phyloP scores from a whole-genome alignment of 2,329 filamentous ascomycete genomes.

The Penicillium vulpinum region DNA sequence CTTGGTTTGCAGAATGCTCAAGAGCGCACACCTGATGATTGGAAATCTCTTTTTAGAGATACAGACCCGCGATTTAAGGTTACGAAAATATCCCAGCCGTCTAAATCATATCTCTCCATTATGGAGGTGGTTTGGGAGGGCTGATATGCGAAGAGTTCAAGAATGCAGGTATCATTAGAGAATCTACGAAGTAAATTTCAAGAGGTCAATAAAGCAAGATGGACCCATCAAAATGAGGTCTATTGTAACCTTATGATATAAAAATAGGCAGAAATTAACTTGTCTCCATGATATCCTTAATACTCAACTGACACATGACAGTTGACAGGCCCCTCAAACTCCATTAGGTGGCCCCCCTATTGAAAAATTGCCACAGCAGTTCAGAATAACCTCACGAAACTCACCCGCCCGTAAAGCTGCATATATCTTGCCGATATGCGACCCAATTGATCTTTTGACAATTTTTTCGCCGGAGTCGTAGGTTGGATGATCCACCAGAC shows the following conservation, averaged over 20 bases:
- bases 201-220: neutral
- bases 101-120: constrained; percentile 4
- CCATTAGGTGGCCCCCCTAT: neutral
- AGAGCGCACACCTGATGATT: constrained; percentile 1
- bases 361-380: neutral
- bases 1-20: constrained; percentile 2
- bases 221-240: neutral
- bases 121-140: constrained; percentile 2
- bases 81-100: neutral
- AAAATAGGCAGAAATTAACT: neutral
- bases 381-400: constrained; percentile 1
- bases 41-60: neutral
- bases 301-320: neutral
- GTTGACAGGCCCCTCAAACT: neutral
- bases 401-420: constrained; percentile 17
- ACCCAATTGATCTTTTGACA: constrained; percentile 23
- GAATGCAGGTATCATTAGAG: neutral
- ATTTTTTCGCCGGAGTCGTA: constrained; percentile 4
- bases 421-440: constrained; percentile 29
- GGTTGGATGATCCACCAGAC: constrained; percentile 32
- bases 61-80: neutral
- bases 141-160: neutral
- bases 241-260: neutral
- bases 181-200: neutral
- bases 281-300: neutral